Evolutionary conservation across 2,329 filamentous ascomycete genomes (phyloP), one percentile per base, ranked within the genome.

Genomic region (Phaeosphaeriaceae sp.): DNA sequence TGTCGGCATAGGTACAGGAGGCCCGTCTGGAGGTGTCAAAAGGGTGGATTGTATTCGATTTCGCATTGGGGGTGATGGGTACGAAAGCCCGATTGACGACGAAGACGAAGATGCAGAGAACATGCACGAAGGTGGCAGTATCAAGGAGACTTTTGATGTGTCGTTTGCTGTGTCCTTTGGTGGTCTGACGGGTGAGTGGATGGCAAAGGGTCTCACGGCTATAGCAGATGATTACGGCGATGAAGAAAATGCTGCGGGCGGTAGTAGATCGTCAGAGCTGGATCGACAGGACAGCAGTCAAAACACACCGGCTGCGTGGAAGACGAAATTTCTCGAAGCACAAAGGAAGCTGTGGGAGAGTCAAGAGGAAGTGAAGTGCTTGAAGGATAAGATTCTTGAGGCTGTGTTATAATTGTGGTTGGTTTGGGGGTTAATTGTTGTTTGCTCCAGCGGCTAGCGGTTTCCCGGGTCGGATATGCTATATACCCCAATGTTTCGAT

Each of bases 121-220:
- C 11, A 40, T 58, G 11, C 29, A 58, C 6, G 48, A 54, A 8
- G 44, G 52, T 18, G 60, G 50, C 1, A 55, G 33, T 3, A 60
- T 76, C 15, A 66, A 67, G 23, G 73, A 77, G 42, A 70, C 74
- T 0, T 80, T 76, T 43, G 77, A 80, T 44, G 62, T 81, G 1
- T 71, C 59, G 21, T 80, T 79, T 68, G 69, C 61, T 2, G 68
- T 76, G 2, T 63, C 67, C 1, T 73, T 78, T 55, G 77, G 75
- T 2, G 70, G 70, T 0, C 63, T 77, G 28, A 68, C 60, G 0
- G 78, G 76, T 0, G 69, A 74, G 39, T 80, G 79, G 63, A 67
- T 66, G 16, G 68, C 76, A 12, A 77, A 76, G 41, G 75, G 75
- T 0, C 44, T 80, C 9, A 50, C 50, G 18, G 50, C 67, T 16